Base-by-base conservation (phyloP, 805 yeast genomes). In the Clavispora asparagi region DNA sequence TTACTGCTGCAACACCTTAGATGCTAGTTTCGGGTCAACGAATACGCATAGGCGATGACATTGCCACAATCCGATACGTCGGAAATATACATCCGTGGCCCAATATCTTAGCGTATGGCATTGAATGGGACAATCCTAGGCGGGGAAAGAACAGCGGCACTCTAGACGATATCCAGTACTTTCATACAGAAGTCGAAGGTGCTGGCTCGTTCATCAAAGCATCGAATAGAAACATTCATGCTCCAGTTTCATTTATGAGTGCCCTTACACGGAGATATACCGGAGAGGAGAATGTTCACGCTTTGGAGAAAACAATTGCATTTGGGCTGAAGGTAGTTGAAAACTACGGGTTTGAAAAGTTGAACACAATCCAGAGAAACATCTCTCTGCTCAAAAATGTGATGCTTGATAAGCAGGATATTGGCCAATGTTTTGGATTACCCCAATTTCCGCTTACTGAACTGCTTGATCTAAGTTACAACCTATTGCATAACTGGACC, bases 61-160 rank as follows among this genome's bases (percentile, higher is more conserved):
- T 77, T 2, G 85, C 88, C 37, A 86, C 95, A 0, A 73, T 90
- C 2, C 65, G 74, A 42, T 90, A 60, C 55, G 57, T 75, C 1
- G 97, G 96, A 0, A 39, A 42, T 3, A 63, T 89, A 0, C 81
- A 82, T 0, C 46, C 42, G 0, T 89, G 96, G 96, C 75, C 78
- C 0, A 59, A 61, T 9, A 67, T 62, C 0, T 36, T 52, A 1
- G 89, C 92, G 0, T 62, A 78, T 12, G 97, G 97, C 0, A 73
- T 91, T 4, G 96, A 91, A 61, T 91, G 97, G 97, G 97, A 91
- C 60, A 70, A 80, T 39, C 64, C 74, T 0, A 45, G 49, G 0
- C 69, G 89, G 31, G 97, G 97, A 1, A 87, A 83, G 55, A 81
- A 90, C 60, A 67, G 77, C 50, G 98, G 98, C 0, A 47, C 59